Evolutionary conservation across 1,284 basidiomycete species (phyloP), one percentile per base, ranked within the genome.

Genomic region (Ustilago shanxiensis): DNA sequence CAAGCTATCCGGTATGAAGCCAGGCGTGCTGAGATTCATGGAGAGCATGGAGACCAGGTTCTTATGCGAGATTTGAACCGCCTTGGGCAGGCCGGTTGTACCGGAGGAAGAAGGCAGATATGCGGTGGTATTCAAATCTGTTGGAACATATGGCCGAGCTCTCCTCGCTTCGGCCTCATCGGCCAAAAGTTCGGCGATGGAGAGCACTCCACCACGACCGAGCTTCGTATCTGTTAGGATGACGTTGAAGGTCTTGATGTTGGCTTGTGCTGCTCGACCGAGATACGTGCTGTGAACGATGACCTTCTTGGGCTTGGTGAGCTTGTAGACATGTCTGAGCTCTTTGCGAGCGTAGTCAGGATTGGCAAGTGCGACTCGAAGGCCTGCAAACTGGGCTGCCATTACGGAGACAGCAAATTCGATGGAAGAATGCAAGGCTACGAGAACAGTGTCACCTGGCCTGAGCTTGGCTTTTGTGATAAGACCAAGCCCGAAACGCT

Each of bases 31-130:
- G 44, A 60, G 51, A 29, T 64, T 64, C 51, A 70, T 68, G 7
- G 61, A 60, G 28, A 77, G 53, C 79, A 80, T 80, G 16, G 60
- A 37, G 13, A 72, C 66, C 4, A 79, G 24, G 45, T 79, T 79
- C 35, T 41, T 44, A 56, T 78, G 75, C n/a, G 79, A 62, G 33
- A 79, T 69, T 44, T 80, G 66, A 22, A 79, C 72, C 22, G 75
- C 75, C 58, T 80, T 79, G 26, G 72, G 72, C 18, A 76, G 39
- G 8, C 75, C 79, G 0, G 72, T 80, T 0, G 79, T 80, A 7
- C 79, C 79, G 1, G 68, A 73, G 4, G 63, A 67, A 3, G 66
- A 76, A 8, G 73, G 68, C 0, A 80, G 62, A 22, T 72, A 76
- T 20, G 68, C 68, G 2, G 68, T 68, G 14, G 57, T 67, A 3